phyloP scores from a whole-genome alignment of 2,329 filamentous ascomycete species.

The Celoporthe dispersa region DNA sequence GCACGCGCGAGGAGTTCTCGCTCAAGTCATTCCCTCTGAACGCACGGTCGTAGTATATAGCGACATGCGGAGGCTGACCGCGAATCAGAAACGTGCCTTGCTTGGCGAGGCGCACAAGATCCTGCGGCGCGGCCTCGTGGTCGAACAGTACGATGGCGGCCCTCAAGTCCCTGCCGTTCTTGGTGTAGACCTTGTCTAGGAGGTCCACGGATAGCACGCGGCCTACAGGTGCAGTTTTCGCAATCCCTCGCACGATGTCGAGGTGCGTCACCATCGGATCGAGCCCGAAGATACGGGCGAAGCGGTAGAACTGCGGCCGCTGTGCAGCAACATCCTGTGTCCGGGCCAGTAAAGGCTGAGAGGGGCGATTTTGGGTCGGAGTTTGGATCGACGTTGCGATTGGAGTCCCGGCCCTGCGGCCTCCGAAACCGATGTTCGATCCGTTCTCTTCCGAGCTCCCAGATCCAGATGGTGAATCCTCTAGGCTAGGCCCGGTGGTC shows the following conservation, averaged over 20 bases:
- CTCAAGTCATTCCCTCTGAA: neutral
- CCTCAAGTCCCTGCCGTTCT: neutral
- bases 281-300: constrained; percentile 9
- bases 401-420: neutral
- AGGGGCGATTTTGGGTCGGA: too few relatives aligned
- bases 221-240: constrained; percentile 11
- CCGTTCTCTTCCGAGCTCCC: neutral
- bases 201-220: constrained; percentile 1
- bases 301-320: neutral
- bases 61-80: neutral
- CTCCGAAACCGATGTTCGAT: neutral
- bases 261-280: neutral
- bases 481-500: neutral
- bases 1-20: neutral
- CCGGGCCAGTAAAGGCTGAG: neutral
- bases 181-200: neutral
- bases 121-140: constrained; percentile 1
- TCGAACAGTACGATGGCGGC: constrained; percentile 14
- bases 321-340: neutral
- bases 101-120: constrained; percentile 10
- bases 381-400: neutral
- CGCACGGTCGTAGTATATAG: neutral
- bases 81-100: constrained; percentile 4
- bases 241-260: constrained; percentile 10
- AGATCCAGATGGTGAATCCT: neutral